phyloP scores from a whole-genome alignment of 306 rosid genomes.

The Potentilla sterilis region DNA sequence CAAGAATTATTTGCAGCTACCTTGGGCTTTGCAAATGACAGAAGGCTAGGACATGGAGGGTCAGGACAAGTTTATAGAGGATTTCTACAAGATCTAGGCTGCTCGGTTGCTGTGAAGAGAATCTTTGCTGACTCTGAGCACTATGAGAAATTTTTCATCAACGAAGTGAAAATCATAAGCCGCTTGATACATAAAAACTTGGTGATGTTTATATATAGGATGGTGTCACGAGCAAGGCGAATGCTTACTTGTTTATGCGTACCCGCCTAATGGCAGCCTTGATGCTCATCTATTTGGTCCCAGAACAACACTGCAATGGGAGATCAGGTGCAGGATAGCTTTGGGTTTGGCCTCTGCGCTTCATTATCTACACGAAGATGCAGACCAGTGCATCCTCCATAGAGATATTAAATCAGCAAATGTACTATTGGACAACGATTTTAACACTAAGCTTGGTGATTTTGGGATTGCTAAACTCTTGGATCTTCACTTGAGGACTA shows the following conservation, averaged over 20 bases:
- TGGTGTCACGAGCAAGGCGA: slow-evolving; percentile 31
- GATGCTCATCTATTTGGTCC: slow-evolving; percentile 4
- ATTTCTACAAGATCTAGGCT: slow-evolving; percentile 19
- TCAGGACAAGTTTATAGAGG: slow-evolving; percentile 59
- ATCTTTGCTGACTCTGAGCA: slow-evolving; percentile 40
- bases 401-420: slow-evolving; percentile 61
- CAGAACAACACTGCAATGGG: slow-evolving; percentile 1
- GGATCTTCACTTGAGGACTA: slow-evolving; percentile 3
- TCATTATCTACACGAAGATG: slow-evolving; percentile 56
- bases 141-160: slow-evolving; percentile 14
- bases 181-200: slow-evolving; percentile 9
- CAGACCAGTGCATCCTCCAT: slow-evolving; percentile 51
- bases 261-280: slow-evolving; percentile 18
- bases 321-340: slow-evolving; percentile 7
- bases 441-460: slow-evolving; percentile 15
- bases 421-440: slow-evolving; percentile 48
- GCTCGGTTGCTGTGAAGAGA: slow-evolving; percentile 50
- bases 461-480: slow-evolving; percentile 34
- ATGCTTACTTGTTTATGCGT: slow-evolving; percentile 37
- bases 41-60: slow-evolving; percentile 51
- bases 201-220: slow-evolving; percentile 8
- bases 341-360: slow-evolving; percentile 4
- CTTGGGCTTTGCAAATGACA: slow-evolving; percentile 37
- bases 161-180: slow-evolving; percentile 21
- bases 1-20: slow-evolving; percentile 44